Conservation (phyloP, 2,329 filamentous ascomycete genomes). For the Leptographium wingfieldii region DNA sequence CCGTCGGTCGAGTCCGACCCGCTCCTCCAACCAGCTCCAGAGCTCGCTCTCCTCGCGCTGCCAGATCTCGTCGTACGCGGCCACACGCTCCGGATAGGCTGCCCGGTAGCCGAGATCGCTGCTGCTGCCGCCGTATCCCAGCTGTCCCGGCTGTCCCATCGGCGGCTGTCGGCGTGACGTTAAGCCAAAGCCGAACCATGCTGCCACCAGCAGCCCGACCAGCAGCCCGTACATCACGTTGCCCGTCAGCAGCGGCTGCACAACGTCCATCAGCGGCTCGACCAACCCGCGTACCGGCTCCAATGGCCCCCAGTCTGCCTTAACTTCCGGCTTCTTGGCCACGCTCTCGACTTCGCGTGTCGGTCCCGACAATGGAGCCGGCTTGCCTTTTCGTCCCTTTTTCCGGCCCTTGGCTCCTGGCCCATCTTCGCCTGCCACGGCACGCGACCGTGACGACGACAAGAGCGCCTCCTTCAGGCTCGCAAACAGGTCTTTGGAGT, state of each 20-base stretch:
- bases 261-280: conserved; percentile 55
- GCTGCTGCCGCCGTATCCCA: conserved; percentile 20
- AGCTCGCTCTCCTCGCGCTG: conserved; percentile 72
- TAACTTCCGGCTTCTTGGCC: conserved; percentile 19
- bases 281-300: conserved; percentile 63
- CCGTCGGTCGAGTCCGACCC: conserved; percentile 58
- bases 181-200: conserved; percentile 57
- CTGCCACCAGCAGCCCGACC: conserved; percentile 57
- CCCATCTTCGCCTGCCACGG: conserved; percentile 25
- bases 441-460: conserved; percentile 35
- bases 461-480: conserved; percentile 62
- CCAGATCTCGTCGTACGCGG: conserved; percentile 92
- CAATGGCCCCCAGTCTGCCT: conserved; percentile 61
- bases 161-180: conserved; percentile 22
- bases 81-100: conserved; percentile 51
- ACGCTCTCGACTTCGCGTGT: conserved; percentile 25
- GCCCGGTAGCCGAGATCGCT: conserved; percentile 24
- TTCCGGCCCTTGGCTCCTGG: conserved; percentile 41
- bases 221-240: conserved; percentile 69
- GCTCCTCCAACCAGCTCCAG: conserved; percentile 88
- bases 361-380: conserved; percentile 30
- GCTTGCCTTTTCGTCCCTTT: conserved; percentile 40
- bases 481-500: conserved; percentile 68
- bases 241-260: conserved; percentile 59
- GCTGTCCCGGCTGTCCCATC: conserved; percentile 8